Evolutionary conservation across 2,329 filamentous ascomycete species (phyloP).

Genomic region (Ascomycota sp.): DNA sequence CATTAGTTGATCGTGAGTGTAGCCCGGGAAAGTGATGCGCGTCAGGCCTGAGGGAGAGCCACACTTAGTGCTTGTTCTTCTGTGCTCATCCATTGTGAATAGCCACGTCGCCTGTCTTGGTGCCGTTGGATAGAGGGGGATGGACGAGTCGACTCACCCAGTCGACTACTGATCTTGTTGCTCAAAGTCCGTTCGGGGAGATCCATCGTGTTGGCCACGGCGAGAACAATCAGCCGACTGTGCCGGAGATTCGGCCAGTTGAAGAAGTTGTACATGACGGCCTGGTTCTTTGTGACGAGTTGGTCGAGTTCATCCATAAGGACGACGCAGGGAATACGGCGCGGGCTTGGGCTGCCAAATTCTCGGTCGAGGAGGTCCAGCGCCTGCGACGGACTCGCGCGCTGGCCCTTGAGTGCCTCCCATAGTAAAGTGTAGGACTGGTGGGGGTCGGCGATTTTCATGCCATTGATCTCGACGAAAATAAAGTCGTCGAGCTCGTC

Average conservation of each 20-base stretch:
- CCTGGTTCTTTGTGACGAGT: slow-evolving; percentile 91
- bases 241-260: slow-evolving; percentile 92
- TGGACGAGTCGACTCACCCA: slow-evolving; percentile 24
- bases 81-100: too few relatives aligned
- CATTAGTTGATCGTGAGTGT: slow-evolving; percentile 94
- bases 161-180: slow-evolving; percentile 92
- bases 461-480: slow-evolving; percentile 97
- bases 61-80: too few relatives aligned
- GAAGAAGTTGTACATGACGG: slow-evolving; percentile 99
- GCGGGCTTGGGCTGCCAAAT: slow-evolving; percentile 77
- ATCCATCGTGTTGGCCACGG: slow-evolving; percentile 98
- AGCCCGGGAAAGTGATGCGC: slow-evolving; percentile 89
- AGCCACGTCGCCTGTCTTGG: too few relatives aligned
- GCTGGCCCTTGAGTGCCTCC: slow-evolving; percentile 86
- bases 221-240: slow-evolving; percentile 82
- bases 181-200: slow-evolving; percentile 85
- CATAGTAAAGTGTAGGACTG: slow-evolving; percentile 89
- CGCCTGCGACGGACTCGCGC: slow-evolving; percentile 80
- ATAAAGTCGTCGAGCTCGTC: slow-evolving; percentile 97
- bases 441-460: slow-evolving; percentile 97
- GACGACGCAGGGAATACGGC: slow-evolving; percentile 85
- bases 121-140: too few relatives aligned
- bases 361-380: slow-evolving; percentile 80
- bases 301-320: slow-evolving; percentile 98
- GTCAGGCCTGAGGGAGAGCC: slow-evolving; percentile 38